A percentile compares a stretch with the other conserved stretches of the same genome.
Conservation (phyloP, 2,329 filamentous ascomycete genomes). For the Ustulina deusta region DNA sequence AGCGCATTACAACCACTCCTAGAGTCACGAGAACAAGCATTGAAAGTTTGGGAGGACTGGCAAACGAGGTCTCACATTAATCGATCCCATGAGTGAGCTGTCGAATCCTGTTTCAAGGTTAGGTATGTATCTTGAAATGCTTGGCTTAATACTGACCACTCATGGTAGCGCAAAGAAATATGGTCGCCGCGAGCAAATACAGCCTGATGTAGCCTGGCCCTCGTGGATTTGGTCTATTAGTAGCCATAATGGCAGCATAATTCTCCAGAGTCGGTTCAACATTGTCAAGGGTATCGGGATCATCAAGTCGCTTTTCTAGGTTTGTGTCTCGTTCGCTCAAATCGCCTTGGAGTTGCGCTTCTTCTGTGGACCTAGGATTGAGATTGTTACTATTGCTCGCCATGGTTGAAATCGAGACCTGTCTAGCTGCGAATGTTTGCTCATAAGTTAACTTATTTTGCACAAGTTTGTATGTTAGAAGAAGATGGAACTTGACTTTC, state of each 20-base stretch:
- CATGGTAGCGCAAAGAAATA: slow-evolving; percentile 57
- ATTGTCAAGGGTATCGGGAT: slow-evolving; percentile 8
- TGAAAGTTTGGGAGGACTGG: not conserved
- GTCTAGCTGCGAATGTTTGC: not conserved
- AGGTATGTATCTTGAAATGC: not conserved
- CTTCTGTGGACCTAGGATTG: not conserved
- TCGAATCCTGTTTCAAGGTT: slow-evolving; percentile 53
- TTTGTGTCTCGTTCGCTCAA: not conserved
- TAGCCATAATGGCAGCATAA: slow-evolving; percentile 52
- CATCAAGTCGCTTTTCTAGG: slow-evolving; percentile 6
- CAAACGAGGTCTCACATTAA: slow-evolving; percentile 52
- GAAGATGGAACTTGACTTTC: not conserved
- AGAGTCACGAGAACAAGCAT: not conserved
- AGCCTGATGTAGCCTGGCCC: slow-evolving; percentile 50
- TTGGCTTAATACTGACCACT: slow-evolving; percentile 48
- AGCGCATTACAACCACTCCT: not conserved
- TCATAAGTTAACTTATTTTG: not conserved
- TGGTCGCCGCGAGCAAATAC: slow-evolving; percentile 46
- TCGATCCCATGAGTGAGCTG: slow-evolving; percentile 57
- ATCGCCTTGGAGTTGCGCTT: not conserved
- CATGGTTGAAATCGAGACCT: slow-evolving; percentile 6
- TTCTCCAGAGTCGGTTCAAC: slow-evolving; percentile 43
- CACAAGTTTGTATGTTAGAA: not conserved
- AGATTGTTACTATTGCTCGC: not conserved
- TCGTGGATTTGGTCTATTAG: slow-evolving; percentile 47